These are phyloP conservation scores for Quercus wislizeni DNA, from an alignment of 306 rosid genomes.

Conservation along the genomic window DNA sequence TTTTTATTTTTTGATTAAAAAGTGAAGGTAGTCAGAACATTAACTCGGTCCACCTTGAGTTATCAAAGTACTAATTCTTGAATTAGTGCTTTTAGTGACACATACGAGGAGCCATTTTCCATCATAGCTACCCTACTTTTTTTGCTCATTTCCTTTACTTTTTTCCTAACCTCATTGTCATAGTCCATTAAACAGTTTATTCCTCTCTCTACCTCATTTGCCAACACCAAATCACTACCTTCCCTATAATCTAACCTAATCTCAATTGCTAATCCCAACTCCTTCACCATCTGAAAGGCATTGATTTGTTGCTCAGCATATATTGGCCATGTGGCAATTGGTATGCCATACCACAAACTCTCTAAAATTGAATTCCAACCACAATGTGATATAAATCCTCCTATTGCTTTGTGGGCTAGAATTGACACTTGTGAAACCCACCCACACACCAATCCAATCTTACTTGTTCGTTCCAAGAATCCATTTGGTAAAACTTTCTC, in stretches of 20 bases:
- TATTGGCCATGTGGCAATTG: constrained; percentile 64
- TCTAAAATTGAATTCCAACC: constrained; percentile 71
- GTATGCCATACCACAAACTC: constrained; percentile 60
- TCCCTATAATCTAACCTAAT: constrained; percentile 44
- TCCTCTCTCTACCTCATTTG: constrained; percentile 34
- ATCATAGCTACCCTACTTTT: constrained; percentile 19
- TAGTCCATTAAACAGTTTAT: constrained; percentile 31
- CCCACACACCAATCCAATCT: too few species aligned
- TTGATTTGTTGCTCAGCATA: constrained; percentile 56
- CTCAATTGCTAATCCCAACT: constrained; percentile 54
- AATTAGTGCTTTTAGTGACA: constrained; percentile 11
- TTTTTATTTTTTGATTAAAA: too few species aligned
- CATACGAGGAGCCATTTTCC: constrained; percentile 38
- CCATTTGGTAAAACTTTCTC: too few species aligned
- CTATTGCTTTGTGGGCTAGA: constrained; percentile 37
- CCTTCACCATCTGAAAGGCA: constrained; percentile 62
- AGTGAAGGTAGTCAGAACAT: background rate
- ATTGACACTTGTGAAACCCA: too few species aligned
- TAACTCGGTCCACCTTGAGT: background rate
- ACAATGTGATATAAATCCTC: constrained; percentile 64
- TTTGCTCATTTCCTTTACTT: constrained; percentile 35
- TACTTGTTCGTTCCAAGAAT: too few species aligned
- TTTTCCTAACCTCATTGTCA: constrained; percentile 26
- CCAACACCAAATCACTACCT: constrained; percentile 35
- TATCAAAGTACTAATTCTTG: background rate